These are phyloP conservation scores for Reticulascus tulasneorum DNA, from an alignment of 2,329 filamentous ascomycete genomes.

Conservation along the genomic window DNA sequence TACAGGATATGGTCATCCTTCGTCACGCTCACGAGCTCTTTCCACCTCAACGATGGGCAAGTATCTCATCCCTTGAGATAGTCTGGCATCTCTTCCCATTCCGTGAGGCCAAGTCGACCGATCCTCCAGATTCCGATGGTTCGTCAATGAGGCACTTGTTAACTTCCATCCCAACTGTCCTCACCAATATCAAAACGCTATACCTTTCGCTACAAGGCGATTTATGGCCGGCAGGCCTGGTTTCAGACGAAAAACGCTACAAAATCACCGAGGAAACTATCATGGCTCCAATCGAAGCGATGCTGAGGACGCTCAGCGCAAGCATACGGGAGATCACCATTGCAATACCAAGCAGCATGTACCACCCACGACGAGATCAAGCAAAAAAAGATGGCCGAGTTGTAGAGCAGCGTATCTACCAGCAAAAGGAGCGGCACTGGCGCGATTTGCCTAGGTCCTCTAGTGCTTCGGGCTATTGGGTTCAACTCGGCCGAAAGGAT, in stretches of 20 bases:
- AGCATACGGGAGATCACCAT: conserved; percentile 16
- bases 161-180: not conserved
- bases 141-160: conserved; percentile 2
- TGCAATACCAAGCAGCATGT: conserved; percentile 19
- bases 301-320: conserved; percentile 15
- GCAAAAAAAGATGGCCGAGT: conserved; percentile 8
- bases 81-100: not conserved
- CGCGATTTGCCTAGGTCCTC: conserved; percentile 9
- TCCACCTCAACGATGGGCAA: not conserved
- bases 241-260: too few species aligned
- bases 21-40: not conserved
- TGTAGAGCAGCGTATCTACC: conserved; percentile 14
- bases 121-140: not conserved
- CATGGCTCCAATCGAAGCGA: conserved; percentile 12
- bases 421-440: conserved; percentile 18
- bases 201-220: not conserved
- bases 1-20: conserved; percentile 4
- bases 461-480: conserved; percentile 20
- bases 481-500: conserved; percentile 20
- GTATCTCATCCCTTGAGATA: not conserved
- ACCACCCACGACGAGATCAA: conserved; percentile 11
- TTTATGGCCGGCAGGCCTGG: not conserved
- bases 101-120: conserved; percentile 1
- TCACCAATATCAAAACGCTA: conserved; percentile 2
- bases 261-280: not conserved